Percentiles rank a stretch among this genome's conserved stretches.
These are phyloP conservation scores for Ilex asprella DNA, from an alignment of 257 asterid genomes.

Conservation along the genomic window DNA sequence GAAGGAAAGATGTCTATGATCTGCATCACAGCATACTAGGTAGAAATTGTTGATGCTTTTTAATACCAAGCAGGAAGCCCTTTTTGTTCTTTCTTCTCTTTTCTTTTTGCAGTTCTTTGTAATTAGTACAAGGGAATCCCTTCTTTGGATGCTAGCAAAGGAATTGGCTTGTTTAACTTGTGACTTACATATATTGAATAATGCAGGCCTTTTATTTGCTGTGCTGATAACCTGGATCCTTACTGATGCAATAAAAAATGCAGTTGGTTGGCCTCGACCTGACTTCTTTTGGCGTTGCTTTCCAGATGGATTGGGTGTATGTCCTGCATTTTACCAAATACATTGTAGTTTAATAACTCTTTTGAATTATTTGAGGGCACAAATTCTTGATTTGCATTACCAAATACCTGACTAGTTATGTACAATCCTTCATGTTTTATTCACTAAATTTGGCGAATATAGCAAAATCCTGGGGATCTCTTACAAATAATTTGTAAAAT, in stretches of 20 bases:
- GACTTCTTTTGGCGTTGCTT: constrained; percentile 93
- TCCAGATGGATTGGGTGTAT: constrained; percentile 75
- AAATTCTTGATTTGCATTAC: no score
- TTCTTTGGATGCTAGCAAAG: not conserved
- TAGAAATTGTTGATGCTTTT: constrained; percentile 15
- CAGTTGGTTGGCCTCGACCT: constrained; percentile 83
- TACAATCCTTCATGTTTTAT: no score
- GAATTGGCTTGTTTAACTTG: constrained; percentile 7
- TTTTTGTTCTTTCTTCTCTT: not conserved
- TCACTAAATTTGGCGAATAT: no score
- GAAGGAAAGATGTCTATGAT: constrained; percentile 71
- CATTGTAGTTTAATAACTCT: not conserved
- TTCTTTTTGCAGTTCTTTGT: not conserved
- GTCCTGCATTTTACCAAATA: constrained; percentile 1
- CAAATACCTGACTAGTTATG: no score
- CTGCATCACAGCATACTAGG: constrained; percentile 75
- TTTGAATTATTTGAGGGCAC: no score
- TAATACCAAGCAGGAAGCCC: not conserved
- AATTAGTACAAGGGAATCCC: not conserved
- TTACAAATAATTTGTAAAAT: no score
- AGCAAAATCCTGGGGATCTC: no score
- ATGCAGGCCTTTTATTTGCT: constrained; percentile 66
- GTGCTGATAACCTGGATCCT: constrained; percentile 70
- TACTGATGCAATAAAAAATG: constrained; percentile 77
- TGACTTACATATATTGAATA: constrained; percentile 7